Base-by-base conservation (phyloP, 228 moss, liverwort and hornwort genomes). In the Sphagnum fallax region DNA sequence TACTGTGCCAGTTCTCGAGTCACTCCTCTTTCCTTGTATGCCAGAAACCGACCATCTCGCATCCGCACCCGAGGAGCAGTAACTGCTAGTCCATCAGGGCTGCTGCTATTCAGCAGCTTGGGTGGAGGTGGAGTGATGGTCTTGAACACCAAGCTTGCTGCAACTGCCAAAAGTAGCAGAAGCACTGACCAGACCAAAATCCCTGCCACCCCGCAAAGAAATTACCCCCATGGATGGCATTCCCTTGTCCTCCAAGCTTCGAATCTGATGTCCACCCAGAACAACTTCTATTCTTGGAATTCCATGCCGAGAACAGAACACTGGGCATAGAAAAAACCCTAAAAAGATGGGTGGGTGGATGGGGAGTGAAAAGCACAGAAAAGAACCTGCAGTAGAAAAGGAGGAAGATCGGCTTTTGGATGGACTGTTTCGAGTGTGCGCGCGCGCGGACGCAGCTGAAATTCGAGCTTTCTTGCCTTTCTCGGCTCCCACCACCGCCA, bases 21-120 rank as follows among this genome's bases (percentile, higher is more conserved):
- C 75, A 88, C 82, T 66, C 95, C 95, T 63, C 48, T 70, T 77
- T 95, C 92, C 71, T 78, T 80, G 72, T 90, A 95, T 57, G 95
- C 92, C 75, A 95, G 85, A 76, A 79, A 76, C 52, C 95, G 87
- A 65, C 95, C 92, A 73, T 95, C 95, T 10, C 95, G 80, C 66
- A 88, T 78, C 75, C 87, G 83, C 51, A 92, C 71, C 65, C 95
- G 87, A 52, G 83, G 75, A 48, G 87, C 92, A 66, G 89, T 91
- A 63, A 92, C 84, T 63, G 89, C 74, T 13, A 86, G 80, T 51
- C 92, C 92, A 67, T 79, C 78, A 16, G 86, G 86, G 55, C 83
- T 70, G 49, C 83, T 83, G 60, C 83, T 74, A 60, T 70, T 74
- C 63, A 78, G 80, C 51, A 76, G 70, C 32, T 83, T 74, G 5